These are phyloP conservation scores for Diaporthe aspalathi DNA, from an alignment of 2,329 filamentous ascomycete species.

Conservation along the genomic window DNA sequence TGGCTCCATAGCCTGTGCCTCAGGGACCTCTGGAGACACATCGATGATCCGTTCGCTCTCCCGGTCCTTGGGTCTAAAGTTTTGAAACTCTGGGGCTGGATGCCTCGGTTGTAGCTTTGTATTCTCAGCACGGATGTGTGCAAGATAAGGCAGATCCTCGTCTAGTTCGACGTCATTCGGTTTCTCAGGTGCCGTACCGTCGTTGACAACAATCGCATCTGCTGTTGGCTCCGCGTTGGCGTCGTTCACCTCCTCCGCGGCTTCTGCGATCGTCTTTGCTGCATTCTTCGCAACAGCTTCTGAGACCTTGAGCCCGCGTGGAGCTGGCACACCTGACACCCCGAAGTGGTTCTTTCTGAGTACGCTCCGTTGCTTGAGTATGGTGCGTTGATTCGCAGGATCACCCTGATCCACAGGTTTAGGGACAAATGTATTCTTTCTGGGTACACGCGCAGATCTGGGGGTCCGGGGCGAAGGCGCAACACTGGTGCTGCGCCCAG, in stretches of 20 bases:
- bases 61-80: background rate
- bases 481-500: background rate
- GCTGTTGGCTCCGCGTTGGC: background rate
- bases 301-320: constrained; percentile 35
- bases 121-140: constrained; percentile 26
- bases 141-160: constrained; percentile 37
- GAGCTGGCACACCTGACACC: constrained; percentile 10
- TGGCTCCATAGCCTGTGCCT: background rate
- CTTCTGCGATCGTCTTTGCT: constrained; percentile 1
- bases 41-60: background rate
- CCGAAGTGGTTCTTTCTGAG: constrained; percentile 23
- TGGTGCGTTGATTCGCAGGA: constrained; percentile 29
- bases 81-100: background rate
- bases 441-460: background rate
- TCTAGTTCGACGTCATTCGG: constrained; percentile 23
- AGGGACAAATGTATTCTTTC: constrained; percentile 3
- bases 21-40: background rate
- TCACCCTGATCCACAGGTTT: background rate
- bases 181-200: background rate
- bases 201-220: background rate
- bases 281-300: constrained; percentile 36
- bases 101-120: background rate
- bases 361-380: constrained; percentile 33
- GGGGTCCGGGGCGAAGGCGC: constrained; percentile 13
- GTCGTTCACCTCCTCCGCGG: background rate